Conservation (phyloP, 805 yeast species). For the Ascoidea rubescens region DNA sequence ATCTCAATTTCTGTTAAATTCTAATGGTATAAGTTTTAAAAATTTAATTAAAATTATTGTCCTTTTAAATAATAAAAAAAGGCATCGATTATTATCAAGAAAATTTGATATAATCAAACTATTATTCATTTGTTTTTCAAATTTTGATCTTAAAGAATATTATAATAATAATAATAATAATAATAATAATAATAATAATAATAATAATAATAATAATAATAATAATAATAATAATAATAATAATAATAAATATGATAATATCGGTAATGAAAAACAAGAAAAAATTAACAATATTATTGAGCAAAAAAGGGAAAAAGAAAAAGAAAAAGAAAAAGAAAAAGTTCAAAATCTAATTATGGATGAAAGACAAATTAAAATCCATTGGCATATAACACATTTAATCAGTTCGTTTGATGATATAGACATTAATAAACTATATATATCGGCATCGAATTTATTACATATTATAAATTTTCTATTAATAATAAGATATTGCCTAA, state of each 20-base stretch:
- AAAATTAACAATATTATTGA: not conserved
- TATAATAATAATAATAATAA: not conserved
- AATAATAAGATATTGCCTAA: slow-evolving; percentile 4
- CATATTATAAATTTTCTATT: slow-evolving; percentile 3
- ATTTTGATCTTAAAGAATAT: not conserved
- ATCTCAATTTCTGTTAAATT: too few species aligned
- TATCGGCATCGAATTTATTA: not conserved
- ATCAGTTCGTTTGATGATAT: not conserved
- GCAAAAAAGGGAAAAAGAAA: not conserved
- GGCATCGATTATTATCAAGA: slow-evolving; percentile 1
- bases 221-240: slow-evolving; percentile 1
- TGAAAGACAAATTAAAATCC: too few species aligned
- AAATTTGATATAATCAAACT: slow-evolving; percentile 4
- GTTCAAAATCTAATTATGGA: too few species aligned
- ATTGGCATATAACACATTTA: not conserved
- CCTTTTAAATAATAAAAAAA: slow-evolving; percentile 2
- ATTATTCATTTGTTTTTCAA: slow-evolving; percentile 1
- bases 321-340: too few species aligned
- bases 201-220: slow-evolving; percentile 1
- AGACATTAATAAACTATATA: not conserved
- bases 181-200: not conserved
- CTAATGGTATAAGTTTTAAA: slow-evolving; percentile 1
- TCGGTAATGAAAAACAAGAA: not conserved
- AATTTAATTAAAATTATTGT: slow-evolving; percentile 4
- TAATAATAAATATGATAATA: not conserved